These are phyloP conservation scores for Globisporangium cylindrosporum DNA, from an alignment of 352 stramenopile species.

Conservation along the genomic window DNA sequence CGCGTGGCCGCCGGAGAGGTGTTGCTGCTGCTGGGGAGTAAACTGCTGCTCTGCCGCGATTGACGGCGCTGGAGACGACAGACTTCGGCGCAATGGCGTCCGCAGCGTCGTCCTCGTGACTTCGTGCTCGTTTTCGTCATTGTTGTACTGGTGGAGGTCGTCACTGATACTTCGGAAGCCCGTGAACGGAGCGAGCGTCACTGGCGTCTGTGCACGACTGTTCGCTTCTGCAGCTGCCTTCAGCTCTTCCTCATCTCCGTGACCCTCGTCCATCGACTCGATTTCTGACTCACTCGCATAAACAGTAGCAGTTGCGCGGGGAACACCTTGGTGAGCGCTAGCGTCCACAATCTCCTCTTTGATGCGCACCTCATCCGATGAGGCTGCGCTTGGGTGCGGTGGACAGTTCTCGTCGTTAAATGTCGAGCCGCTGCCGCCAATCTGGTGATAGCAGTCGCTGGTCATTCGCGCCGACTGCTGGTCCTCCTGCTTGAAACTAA, in stretches of 20 bases:
- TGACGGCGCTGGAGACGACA: slow-evolving; percentile 21
- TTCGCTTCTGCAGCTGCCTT: background rate
- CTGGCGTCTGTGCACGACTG: slow-evolving; percentile 16
- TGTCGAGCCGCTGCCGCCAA: background rate
- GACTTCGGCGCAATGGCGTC: slow-evolving; percentile 40
- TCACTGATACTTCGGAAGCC: slow-evolving; percentile 20
- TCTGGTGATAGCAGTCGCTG: slow-evolving; percentile 1
- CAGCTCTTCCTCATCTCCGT: slow-evolving; percentile 8
- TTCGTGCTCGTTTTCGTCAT: slow-evolving; percentile 1
- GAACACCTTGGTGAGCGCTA: background rate
- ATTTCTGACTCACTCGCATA: slow-evolving; percentile 8
- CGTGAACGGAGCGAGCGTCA: background rate
- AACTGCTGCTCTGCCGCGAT: slow-evolving; percentile 25
- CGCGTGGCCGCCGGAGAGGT: slow-evolving; percentile 15
- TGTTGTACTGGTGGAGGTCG: slow-evolving; percentile 14
- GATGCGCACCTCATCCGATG: slow-evolving; percentile 10
- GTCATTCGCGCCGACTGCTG: background rate
- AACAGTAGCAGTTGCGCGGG: background rate
- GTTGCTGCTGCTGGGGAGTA: slow-evolving; percentile 16
- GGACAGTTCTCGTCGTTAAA: slow-evolving; percentile 1
- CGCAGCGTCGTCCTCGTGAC: slow-evolving; percentile 19
- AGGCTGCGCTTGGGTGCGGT: background rate
- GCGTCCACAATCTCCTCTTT: slow-evolving; percentile 13
- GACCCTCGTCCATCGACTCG: slow-evolving; percentile 3
- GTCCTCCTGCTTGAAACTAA: slow-evolving; percentile 11